Conservation (phyloP, 78 protist species). For the Dictyostelium firmibasis region DNA sequence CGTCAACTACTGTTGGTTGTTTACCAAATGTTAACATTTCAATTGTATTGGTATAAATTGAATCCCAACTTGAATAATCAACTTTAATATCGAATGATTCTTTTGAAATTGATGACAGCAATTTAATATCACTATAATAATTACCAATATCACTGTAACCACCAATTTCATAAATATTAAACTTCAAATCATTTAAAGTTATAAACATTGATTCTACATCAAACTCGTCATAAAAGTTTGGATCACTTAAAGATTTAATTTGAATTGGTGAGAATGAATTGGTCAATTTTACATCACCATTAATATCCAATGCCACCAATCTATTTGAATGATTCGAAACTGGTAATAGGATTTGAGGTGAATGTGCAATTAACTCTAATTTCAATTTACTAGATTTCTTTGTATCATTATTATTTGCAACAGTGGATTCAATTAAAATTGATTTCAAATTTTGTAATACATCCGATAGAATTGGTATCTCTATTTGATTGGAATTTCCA, state of each 20-base stretch:
- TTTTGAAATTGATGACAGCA: background rate
- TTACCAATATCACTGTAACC: background rate
- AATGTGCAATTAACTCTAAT: background rate
- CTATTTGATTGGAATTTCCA: background rate
- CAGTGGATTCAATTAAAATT: background rate
- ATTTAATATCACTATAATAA: background rate
- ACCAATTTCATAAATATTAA: background rate
- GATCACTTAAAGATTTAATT: background rate
- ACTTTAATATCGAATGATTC: background rate
- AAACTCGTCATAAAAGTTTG: background rate
- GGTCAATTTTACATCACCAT: background rate
- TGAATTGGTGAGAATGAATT: conserved; percentile 6
- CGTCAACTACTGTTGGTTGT: conserved; percentile 29
- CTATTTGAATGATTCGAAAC: background rate
- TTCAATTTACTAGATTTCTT: conserved; percentile 10
- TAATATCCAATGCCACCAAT: background rate
- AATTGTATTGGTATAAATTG: conserved; percentile 25
- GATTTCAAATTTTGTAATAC: background rate
- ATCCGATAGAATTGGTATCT: background rate
- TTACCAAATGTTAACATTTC: background rate
- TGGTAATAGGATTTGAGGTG: conserved; percentile 27
- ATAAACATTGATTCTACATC: background rate
- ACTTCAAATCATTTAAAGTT: background rate
- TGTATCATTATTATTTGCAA: background rate
- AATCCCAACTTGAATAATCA: conserved; percentile 30